phyloP scores from a whole-genome alignment of 352 stramenopile genomes.

The Phytopythium chamaehyphon region DNA sequence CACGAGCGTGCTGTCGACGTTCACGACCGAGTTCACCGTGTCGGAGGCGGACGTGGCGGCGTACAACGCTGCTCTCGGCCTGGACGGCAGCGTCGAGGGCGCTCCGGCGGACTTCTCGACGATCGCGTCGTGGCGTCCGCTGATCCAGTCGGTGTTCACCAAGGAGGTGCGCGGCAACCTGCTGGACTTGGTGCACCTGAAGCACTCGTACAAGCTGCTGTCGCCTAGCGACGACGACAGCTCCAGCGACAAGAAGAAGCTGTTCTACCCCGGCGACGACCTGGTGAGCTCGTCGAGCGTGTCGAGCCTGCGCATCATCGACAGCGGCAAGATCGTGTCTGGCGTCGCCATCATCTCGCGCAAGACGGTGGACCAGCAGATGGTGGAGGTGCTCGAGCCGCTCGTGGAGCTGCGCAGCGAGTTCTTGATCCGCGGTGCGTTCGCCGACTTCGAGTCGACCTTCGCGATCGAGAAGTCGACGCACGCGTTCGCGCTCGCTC shows the following conservation, averaged over 20 bases:
- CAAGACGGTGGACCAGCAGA: conserved; percentile 41
- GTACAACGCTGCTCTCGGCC: conserved; percentile 57
- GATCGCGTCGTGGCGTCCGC: conserved; percentile 71
- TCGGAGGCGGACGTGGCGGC: conserved; percentile 45
- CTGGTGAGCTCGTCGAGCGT: conserved; percentile 74
- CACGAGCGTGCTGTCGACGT: conserved; percentile 55
- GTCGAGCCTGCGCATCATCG: conserved; percentile 66
- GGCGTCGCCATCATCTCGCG: conserved; percentile 64
- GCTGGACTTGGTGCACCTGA: conserved; percentile 79
- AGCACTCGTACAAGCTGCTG: conserved; percentile 81
- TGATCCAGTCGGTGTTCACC: conserved; percentile 84
- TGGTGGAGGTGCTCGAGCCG: conserved; percentile 56
- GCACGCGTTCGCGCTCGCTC: conserved; percentile 34
- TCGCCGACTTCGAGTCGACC: conserved; percentile 68
- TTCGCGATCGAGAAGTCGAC: conserved; percentile 55
- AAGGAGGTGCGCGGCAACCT: conserved; percentile 80
- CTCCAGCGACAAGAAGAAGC: conserved; percentile 11
- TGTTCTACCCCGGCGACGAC: conserved; percentile 61
- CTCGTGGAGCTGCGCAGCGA: conserved; percentile 76
- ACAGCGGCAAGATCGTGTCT: conserved; percentile 78
- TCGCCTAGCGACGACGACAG: conserved; percentile 8
- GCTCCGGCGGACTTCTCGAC: conserved; percentile 75
- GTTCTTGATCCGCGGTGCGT: conserved; percentile 83
- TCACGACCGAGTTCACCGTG: conserved; percentile 61
- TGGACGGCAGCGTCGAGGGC: conserved; percentile 21